Percentiles rank a stretch among this genome's conserved stretches.
These are phyloP conservation scores for Suzukiozyma palmioleophila DNA, from an alignment of 1,139 yeast species.

Conservation along the genomic window DNA sequence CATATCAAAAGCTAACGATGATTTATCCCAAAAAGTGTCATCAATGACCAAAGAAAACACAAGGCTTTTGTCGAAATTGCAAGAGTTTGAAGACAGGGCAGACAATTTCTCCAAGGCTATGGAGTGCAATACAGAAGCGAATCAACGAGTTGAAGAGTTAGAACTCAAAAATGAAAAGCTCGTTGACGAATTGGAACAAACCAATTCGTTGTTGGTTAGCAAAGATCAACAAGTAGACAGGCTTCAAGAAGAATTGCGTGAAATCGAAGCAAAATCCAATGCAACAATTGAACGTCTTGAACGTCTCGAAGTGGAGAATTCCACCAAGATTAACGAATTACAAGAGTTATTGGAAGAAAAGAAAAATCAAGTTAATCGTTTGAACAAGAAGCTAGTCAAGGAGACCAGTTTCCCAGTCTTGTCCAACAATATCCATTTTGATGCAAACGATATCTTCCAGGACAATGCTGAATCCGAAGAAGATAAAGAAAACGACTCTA, in stretches of 20 bases:
- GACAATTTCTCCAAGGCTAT: conserved; percentile 3
- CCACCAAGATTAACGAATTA: conserved; percentile 1
- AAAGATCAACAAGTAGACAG: conserved; percentile 1
- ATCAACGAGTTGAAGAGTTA: not conserved
- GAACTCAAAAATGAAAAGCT: not conserved
- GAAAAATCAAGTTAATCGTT: conserved; percentile 1
- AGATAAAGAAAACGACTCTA: conserved; percentile 2
- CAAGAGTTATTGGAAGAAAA: not conserved
- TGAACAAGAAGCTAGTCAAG: conserved; percentile 3
- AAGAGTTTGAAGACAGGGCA: not conserved
- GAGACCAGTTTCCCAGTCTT: conserved; percentile 1
- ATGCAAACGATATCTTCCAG: conserved; percentile 1
- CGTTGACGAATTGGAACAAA: conserved; percentile 1
- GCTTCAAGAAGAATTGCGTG: not conserved
- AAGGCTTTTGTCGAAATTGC: conserved; percentile 1
- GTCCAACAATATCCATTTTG: not conserved
- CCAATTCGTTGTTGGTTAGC: not conserved
- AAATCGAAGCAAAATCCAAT: not conserved
- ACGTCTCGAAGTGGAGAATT: conserved; percentile 14
- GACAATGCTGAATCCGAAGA: not conserved
- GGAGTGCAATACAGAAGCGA: not conserved
- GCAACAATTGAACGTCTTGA: conserved; percentile 5
- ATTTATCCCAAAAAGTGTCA: conserved; percentile 4
- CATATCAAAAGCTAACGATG: conserved; percentile 2
- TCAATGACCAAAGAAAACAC: conserved; percentile 2